Evolutionary conservation across 495 filamentous ascomycete species (phyloP).

Genomic region (Penicillium mononematosum): DNA sequence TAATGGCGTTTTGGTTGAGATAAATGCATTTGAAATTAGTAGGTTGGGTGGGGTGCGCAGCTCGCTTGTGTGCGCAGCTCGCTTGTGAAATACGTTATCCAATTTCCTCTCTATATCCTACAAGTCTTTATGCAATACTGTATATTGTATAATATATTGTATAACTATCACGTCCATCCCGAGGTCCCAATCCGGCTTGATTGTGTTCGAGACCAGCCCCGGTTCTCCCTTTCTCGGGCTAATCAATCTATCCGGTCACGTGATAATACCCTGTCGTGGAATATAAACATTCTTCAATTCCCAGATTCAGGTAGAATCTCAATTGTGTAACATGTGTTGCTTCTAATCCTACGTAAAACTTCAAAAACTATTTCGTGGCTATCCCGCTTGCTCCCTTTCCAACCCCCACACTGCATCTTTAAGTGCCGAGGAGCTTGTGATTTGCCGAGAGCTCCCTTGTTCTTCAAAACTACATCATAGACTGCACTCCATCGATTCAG

Average conservation of each 20-base stretch:
- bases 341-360: neutral
- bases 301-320: neutral
- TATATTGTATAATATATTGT: neutral
- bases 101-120: neutral
- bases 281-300: neutral
- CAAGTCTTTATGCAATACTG: neutral
- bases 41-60: too few species aligned
- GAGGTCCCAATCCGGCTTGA: neutral
- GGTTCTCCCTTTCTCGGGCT: slow-evolving; percentile 12
- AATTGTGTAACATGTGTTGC: slow-evolving; percentile 3
- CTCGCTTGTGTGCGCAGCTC: too few species aligned
- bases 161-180: too few species aligned
- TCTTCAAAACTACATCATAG: slow-evolving; percentile 13
- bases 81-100: too few species aligned
- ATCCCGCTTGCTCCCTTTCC: neutral
- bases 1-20: too few species aligned
- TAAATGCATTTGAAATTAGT: too few species aligned
- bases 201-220: slow-evolving; percentile 5
- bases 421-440: slow-evolving; percentile 18
- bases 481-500: neutral
- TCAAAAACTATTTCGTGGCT: neutral
- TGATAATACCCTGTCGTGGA: slow-evolving; percentile 2
- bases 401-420: neutral
- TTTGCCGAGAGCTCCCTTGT: slow-evolving; percentile 11
- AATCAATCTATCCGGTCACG: slow-evolving; percentile 22